Base-by-base conservation (phyloP, 2,329 filamentous ascomycete species). In the Beauveria rudraprayagi region DNA sequence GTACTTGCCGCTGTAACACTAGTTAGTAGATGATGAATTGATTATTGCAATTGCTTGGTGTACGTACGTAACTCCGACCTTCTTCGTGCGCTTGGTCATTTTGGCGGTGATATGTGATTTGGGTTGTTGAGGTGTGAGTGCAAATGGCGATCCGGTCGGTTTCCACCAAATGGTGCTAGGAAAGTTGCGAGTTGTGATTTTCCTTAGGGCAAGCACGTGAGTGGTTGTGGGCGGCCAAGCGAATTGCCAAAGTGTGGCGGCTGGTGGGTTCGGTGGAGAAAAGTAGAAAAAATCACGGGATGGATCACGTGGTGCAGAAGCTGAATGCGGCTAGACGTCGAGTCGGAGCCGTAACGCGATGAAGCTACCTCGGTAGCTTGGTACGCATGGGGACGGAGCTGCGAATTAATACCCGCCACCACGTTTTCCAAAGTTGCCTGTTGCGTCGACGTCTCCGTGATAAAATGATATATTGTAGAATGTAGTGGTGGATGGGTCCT, bases 31-130 rank as follows among this genome's bases (percentile, higher is more conserved):
- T n/a, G 43, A 24, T 53, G 17, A n/a, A 52, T 44, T 57, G 52
- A 41, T 22, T 47, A 19, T 53, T 48, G n/a, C 19, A 19, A 40
- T 54, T 63, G 50, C 34, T 22, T 26, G 40, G 34, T 61, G 67
- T 71, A 77, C 75, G 65, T 73, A 77, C 75, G 93, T 97, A 80
- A 97, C 92, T 80, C 91, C 91, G 87, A 96, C 92, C 90, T 96
- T 95, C 89, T 78, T 95, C 70, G 91, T 95, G 84, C 91, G 88
- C 87, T 94, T 93, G 79, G 90, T 91, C 90, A 94, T 94, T 81
- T 87, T 91, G 84, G 78, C 79, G 76, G 76, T 72, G 69, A 64
- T 74, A 71, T 73, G 71, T 69, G 69, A 67, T 69, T 67, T 67
- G 64, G 68, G 69, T 71, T 69, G 68, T 69, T 67, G 69, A 67